A percentile compares a stretch with the other conserved stretches of the same genome.
Conservation (phyloP, 768 basidiomycete species). For the Arthromyces matolae region DNA sequence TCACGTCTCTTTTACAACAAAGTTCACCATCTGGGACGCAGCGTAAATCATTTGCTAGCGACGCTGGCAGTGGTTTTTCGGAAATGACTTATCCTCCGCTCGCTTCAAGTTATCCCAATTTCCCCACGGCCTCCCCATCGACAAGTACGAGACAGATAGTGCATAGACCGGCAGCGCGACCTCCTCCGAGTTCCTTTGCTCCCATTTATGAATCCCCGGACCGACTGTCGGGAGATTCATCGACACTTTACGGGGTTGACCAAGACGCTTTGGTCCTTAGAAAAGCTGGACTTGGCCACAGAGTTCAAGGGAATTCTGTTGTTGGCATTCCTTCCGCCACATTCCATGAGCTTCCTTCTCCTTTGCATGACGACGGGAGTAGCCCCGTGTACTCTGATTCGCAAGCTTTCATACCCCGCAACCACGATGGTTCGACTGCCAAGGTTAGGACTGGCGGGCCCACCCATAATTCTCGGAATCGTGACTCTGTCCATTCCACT, state of each 20-base stretch:
- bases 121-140: not conserved
- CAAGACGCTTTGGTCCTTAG: slow-evolving; percentile 22
- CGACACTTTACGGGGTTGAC: slow-evolving; percentile 35
- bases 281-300: slow-evolving; percentile 23
- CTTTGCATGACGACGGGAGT: not conserved
- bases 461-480: slow-evolving; percentile 14
- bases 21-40: slow-evolving; percentile 28
- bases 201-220: slow-evolving; percentile 25
- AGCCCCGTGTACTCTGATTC: slow-evolving; percentile 3
- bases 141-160: slow-evolving; percentile 5
- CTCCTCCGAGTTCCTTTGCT: slow-evolving; percentile 35
- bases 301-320: slow-evolving; percentile 19
- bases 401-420: not conserved
- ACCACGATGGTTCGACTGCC: not conserved
- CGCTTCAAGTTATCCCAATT: slow-evolving; percentile 18
- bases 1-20: slow-evolving; percentile 52
- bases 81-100: slow-evolving; percentile 54
- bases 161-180: slow-evolving; percentile 19
- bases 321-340: slow-evolving; percentile 32
- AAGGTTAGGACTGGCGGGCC: slow-evolving; percentile 16
- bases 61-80: slow-evolving; percentile 47
- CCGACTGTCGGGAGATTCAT: slow-evolving; percentile 32
- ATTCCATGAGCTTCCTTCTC: slow-evolving; percentile 15
- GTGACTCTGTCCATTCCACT: slow-evolving; percentile 43
- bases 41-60: slow-evolving; percentile 33